These are phyloP conservation scores for Acanthochlamys bracteata DNA, from an alignment of 106 monocot genomes.

Conservation along the genomic window DNA sequence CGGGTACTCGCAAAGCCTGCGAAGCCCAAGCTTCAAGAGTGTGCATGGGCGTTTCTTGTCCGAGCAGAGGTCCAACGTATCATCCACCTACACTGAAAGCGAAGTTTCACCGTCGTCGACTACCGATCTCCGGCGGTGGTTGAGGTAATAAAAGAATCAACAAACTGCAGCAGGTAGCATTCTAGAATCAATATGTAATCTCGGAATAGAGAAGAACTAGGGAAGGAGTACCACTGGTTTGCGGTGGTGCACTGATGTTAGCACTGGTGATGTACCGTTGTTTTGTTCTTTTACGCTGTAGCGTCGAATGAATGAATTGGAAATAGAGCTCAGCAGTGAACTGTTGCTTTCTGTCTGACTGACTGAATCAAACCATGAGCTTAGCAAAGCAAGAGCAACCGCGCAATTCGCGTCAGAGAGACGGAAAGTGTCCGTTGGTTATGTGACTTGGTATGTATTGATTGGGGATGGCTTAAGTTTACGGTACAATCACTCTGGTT, in stretches of 20 bases:
- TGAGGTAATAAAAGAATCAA: conserved; percentile 28
- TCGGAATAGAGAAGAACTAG: neutral
- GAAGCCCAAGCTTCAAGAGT: conserved; percentile 82
- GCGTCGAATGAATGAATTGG: too few relatives aligned
- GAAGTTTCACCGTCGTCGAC: conserved; percentile 92
- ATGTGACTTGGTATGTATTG: too few relatives aligned
- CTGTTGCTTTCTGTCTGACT: too few relatives aligned
- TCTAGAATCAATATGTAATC: neutral
- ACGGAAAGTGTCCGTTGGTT: too few relatives aligned
- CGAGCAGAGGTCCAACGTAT: conserved; percentile 64
- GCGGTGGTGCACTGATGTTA: neutral
- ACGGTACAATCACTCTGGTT: too few relatives aligned
- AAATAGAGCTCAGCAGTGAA: too few relatives aligned
- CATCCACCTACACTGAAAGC: conserved; percentile 53
- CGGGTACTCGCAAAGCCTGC: conserved; percentile 32
- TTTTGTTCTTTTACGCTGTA: too few relatives aligned
- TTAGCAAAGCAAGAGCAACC: too few relatives aligned
- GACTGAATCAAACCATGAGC: too few relatives aligned
- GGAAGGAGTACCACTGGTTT: neutral
- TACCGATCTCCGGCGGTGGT: conserved; percentile 71
- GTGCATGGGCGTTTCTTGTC: conserved; percentile 41
- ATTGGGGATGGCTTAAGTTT: too few relatives aligned
- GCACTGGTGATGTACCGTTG: neutral
- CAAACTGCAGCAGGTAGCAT: neutral
- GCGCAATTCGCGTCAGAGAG: too few relatives aligned